Evolutionary conservation across 2,329 filamentous ascomycete species (phyloP), one percentile per base, ranked within the genome.

Genomic region (Sporothrix variecibatus): DNA sequence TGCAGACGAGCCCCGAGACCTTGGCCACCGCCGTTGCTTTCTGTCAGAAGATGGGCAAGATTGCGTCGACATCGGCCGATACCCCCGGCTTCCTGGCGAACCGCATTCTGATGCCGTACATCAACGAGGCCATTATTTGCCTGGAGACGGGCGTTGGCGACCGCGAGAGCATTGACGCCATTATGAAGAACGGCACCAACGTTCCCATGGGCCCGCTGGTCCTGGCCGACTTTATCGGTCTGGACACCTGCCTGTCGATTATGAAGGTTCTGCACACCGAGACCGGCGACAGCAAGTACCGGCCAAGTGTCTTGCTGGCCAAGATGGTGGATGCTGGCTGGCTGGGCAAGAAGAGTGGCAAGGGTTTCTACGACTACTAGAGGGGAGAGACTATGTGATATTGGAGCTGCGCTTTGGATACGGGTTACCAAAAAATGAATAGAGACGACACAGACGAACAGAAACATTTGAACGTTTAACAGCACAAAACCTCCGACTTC

Each of bases 141-240:
- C 87, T 99, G 17, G 96, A 99, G 85, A 98, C 96, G 0, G 93
- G 94, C 2, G 91, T 99, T 0, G 96, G 96, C 23, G 88, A 90
- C 77, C 92, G 93, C 78, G 95, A 98, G 80, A 93, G 95, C 77
- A 99, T 99, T 77, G 96, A 99, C 81, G 91, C 89, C 77, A 99
- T 99, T 79, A 99, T 99, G 96, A 98, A 97, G 89, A 98, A 98
- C 79, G 96, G 96, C 65, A 99, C 96, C 28, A 97, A 97, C 81
- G 96, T 99, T 56, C 96, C 96, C 31, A 99, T 99, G 96, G 96
- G 96, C 0, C 96, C 96, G 11, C 86, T 99, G 77, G 92, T 94
- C 79, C 85, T 99, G 79, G 96, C 96, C 2, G 96, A 99, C 83
- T 99, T 99, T 80, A 98, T 99, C 79, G 96, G 96, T 8, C 87